These are phyloP conservation scores for Xylaria flabelliformis DNA, from an alignment of 495 filamentous ascomycete genomes.

Conservation along the genomic window DNA sequence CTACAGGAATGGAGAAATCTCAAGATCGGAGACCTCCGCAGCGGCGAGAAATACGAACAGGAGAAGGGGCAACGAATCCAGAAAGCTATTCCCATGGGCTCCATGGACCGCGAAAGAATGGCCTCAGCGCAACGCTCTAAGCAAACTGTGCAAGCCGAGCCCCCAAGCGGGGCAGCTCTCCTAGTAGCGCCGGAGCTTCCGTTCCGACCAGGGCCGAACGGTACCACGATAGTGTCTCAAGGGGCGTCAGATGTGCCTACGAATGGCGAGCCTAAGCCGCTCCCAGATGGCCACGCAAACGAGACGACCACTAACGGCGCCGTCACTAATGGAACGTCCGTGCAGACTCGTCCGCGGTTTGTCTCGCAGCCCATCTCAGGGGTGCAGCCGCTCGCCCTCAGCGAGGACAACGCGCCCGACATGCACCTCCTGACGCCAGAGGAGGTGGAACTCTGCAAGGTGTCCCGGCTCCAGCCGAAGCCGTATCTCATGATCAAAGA, in stretches of 20 bases:
- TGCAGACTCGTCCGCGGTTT: conserved; percentile 49
- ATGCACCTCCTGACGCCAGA: conserved; percentile 85
- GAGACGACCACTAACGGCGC: conserved; percentile 43
- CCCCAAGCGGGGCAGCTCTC: conserved; percentile 70
- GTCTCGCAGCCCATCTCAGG: conserved; percentile 57
- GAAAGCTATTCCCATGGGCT: conserved; percentile 71
- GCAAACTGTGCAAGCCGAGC: conserved; percentile 67
- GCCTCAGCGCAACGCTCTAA: conserved; percentile 67
- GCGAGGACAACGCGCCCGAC: conserved; percentile 79
- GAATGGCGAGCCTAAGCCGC: conserved; percentile 47
- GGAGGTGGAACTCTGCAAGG: conserved; percentile 83
- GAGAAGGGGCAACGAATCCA: conserved; percentile 83
- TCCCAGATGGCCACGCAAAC: conserved; percentile 49
- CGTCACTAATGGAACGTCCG: conserved; percentile 45
- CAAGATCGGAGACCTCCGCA: conserved; percentile 79
- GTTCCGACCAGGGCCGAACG: conserved; percentile 50
- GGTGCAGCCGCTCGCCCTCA: conserved; percentile 70
- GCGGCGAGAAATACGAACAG: conserved; percentile 92
- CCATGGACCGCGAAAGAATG: conserved; percentile 79
- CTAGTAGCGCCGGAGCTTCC: conserved; percentile 80
- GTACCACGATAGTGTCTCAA: conserved; percentile 25
- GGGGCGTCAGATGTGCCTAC: conserved; percentile 32
- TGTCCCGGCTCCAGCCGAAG: conserved; percentile 84
- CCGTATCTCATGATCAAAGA: conserved; percentile 96
- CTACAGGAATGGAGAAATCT: conserved; percentile 92